A percentile compares a stretch with the other conserved stretches of the same genome.
Evolutionary conservation across 139 green algal genomes (phyloP).

Genomic region (Coelastrella sp.): DNA sequence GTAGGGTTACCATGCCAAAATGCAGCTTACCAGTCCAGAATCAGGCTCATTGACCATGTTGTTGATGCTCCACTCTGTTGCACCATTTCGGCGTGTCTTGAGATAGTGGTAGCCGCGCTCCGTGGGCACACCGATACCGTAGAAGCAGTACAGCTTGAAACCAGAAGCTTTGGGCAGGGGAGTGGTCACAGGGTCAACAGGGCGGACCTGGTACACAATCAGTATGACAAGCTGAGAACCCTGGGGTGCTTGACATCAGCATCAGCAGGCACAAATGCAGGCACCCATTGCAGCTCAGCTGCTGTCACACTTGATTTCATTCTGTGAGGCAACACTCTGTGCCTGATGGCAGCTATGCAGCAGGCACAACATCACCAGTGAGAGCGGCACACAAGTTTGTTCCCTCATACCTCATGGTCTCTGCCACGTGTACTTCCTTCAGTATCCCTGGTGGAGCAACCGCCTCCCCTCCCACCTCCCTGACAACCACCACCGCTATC

Average conservation of each 20-base stretch:
- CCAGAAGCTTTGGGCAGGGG: constrained; percentile 73
- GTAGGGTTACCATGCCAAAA: too few relatives aligned
- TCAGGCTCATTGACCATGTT: constrained; percentile 13
- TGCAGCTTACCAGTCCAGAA: constrained; percentile 25
- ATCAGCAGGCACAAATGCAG: too few relatives aligned
- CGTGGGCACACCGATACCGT: constrained; percentile 77
- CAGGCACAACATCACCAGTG: not conserved
- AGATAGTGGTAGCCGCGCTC: constrained; percentile 66
- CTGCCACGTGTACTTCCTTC: not conserved
- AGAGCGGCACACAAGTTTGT: not conserved
- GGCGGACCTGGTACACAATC: not conserved
- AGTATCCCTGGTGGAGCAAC: not conserved
- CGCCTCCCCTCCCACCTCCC: not conserved
- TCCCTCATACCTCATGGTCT: not conserved
- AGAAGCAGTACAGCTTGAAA: constrained; percentile 77
- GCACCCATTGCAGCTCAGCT: too few relatives aligned
- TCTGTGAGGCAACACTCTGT: too few relatives aligned
- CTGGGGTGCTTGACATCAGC: too few relatives aligned
- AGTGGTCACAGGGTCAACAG: constrained; percentile 14
- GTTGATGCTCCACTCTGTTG: constrained; percentile 43
- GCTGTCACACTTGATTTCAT: too few relatives aligned
- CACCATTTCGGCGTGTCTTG: not conserved
- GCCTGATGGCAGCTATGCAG: not conserved
- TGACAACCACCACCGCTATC: not conserved
- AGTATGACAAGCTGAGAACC: not conserved